Evolutionary conservation across 1,284 basidiomycete genomes (phyloP).

Genomic region (Schizopora paradoxa): DNA sequence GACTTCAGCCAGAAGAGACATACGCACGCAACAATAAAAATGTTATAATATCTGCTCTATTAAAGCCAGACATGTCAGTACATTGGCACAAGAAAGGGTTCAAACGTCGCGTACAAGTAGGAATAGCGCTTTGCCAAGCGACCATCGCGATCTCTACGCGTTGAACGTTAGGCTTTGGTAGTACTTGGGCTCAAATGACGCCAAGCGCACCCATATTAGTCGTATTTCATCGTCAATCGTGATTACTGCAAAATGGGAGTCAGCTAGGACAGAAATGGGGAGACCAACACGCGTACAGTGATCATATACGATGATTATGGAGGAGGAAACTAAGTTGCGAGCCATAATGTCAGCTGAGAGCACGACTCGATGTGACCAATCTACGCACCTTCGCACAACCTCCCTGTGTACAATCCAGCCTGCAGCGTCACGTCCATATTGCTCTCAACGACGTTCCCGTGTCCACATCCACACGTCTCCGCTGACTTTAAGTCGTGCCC

Average conservation of each 20-base stretch:
- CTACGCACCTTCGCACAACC: slow-evolving; percentile 12
- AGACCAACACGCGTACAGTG: slow-evolving; percentile 5
- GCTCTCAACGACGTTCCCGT: too few relatives aligned
- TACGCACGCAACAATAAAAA: slow-evolving; percentile 12
- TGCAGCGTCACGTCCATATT: too few relatives aligned
- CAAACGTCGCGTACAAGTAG: slow-evolving; percentile 8
- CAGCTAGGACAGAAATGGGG: neutral
- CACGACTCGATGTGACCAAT: neutral
- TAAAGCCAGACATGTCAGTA: neutral
- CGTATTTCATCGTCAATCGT: slow-evolving; percentile 13
- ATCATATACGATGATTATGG: slow-evolving; percentile 12
- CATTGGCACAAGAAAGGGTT: neutral
- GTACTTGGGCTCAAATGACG: neutral
- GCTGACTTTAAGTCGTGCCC: too few relatives aligned
- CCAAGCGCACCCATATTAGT: slow-evolving; percentile 12
- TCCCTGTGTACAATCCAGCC: slow-evolving; percentile 12
- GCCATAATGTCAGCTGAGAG: neutral
- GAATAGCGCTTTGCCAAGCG: slow-evolving; percentile 13
- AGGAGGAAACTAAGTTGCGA: slow-evolving; percentile 7
- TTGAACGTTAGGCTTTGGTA: neutral
- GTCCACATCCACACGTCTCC: too few relatives aligned
- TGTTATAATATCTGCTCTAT: slow-evolving; percentile 17
- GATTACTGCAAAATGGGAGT: slow-evolving; percentile 6
- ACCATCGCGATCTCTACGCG: slow-evolving; percentile 11
- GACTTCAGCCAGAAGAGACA: neutral